phyloP scores from a whole-genome alignment of 345 rosid species.

The Punica granatum region DNA sequence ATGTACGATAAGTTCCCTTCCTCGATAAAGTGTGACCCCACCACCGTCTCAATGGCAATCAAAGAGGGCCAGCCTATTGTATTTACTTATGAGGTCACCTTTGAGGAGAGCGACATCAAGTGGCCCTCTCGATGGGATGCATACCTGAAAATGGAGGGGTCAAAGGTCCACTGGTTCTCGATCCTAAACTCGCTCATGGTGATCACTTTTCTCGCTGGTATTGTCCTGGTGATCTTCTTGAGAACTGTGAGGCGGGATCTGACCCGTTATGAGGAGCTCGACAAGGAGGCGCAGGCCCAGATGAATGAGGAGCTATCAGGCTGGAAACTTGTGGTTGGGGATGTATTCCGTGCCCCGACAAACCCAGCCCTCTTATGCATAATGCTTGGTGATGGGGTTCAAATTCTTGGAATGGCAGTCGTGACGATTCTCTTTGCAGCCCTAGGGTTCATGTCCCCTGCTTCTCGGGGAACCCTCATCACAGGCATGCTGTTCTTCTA shows the following conservation, averaged over 20 bases:
- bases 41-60: conserved; percentile 54
- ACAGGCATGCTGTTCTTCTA: conserved; percentile 26
- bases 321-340: conserved; percentile 29
- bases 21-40: conserved; percentile 63
- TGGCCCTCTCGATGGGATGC: conserved; percentile 95
- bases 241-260: conserved; percentile 84
- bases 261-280: conserved; percentile 82
- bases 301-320: conserved; percentile 91
- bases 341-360: conserved; percentile 20
- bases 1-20: conserved; percentile 54
- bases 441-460: conserved; percentile 20
- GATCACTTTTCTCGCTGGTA: conserved; percentile 82
- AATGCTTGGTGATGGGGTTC: conserved; percentile 24
- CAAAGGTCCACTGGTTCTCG: conserved; percentile 89
- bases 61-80: conserved; percentile 67
- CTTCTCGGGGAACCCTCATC: conserved; percentile 22
- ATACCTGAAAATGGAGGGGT: conserved; percentile 40
- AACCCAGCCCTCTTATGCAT: conserved; percentile 11
- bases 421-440: conserved; percentile 23
- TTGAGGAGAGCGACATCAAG: conserved; percentile 67
- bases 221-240: conserved; percentile 77
- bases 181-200: conserved; percentile 71
- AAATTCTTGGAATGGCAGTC: conserved; percentile 21
- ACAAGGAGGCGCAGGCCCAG: conserved; percentile 88
- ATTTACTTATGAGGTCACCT: conserved; percentile 67